Evolutionary conservation across 192 early-diverging fungal species (phyloP).

Genomic region (Umbelopsis ramanniana): DNA sequence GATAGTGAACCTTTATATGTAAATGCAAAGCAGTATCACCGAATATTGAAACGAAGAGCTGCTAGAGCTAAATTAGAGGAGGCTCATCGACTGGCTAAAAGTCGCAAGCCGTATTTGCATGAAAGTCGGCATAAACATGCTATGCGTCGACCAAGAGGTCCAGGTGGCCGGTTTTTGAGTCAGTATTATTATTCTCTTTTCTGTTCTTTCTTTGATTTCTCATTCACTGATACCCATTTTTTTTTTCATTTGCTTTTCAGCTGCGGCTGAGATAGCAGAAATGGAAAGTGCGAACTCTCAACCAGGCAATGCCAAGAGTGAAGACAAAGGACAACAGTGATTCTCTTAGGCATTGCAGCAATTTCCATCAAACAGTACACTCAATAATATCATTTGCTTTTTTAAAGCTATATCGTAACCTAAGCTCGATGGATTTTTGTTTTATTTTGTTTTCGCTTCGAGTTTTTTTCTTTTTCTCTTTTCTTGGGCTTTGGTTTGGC

Average conservation of each 20-base stretch:
- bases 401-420: no score
- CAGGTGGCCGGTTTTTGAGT: constrained; percentile 93
- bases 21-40: constrained; percentile 98
- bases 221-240: neutral
- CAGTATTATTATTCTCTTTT: constrained; percentile 2
- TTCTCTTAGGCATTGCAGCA: neutral
- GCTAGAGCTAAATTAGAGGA: constrained; percentile 87
- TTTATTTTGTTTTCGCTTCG: neutral
- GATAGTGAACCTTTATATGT: constrained; percentile 91
- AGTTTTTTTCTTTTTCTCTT: neutral
- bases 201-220: neutral
- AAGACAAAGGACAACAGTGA: constrained; percentile 16
- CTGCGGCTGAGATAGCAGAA: constrained; percentile 28
- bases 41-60: constrained; percentile 93
- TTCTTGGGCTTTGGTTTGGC: no score
- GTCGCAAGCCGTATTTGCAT: constrained; percentile 94
- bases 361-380: neutral
- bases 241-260: constrained; percentile 4
- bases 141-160: constrained; percentile 95
- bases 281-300: constrained; percentile 17
- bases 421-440: neutral
- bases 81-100: constrained; percentile 71
- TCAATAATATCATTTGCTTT: neutral
- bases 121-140: constrained; percentile 98
- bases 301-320: neutral